Percentiles rank a stretch among this genome's conserved stretches.
Conservation (phyloP, 179 eudicot species). For the Spergularia azorica region DNA sequence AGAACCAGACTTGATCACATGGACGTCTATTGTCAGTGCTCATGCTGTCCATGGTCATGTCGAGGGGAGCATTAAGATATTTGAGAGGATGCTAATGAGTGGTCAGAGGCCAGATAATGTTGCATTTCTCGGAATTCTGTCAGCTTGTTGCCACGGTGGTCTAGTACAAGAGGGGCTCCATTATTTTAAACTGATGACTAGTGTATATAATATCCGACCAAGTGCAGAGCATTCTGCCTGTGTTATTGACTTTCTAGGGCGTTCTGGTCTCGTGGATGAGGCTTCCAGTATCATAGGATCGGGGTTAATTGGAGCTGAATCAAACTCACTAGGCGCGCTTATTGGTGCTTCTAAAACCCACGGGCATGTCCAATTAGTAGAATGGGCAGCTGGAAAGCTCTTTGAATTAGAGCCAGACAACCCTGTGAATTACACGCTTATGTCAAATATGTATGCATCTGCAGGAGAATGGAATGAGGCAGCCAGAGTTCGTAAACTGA, state of each 20-base stretch:
- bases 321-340: slow-evolving; percentile 49
- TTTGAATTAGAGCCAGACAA: slow-evolving; percentile 39
- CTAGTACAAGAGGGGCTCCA: slow-evolving; percentile 43
- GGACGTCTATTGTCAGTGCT: slow-evolving; percentile 55
- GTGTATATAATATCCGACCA: slow-evolving; percentile 39
- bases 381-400: slow-evolving; percentile 57
- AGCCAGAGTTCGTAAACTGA: slow-evolving; percentile 47
- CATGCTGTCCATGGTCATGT: slow-evolving; percentile 50
- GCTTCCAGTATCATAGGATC: slow-evolving; percentile 41
- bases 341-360: slow-evolving; percentile 49
- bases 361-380: slow-evolving; percentile 50
- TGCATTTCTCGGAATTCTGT: slow-evolving; percentile 52
- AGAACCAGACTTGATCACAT: slow-evolving; percentile 50
- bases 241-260: slow-evolving; percentile 54
- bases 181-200: slow-evolving; percentile 48
- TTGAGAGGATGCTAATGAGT: slow-evolving; percentile 42
- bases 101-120: slow-evolving; percentile 45
- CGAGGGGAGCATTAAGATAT: slow-evolving; percentile 39
- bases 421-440: slow-evolving; percentile 46
- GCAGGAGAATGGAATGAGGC: slow-evolving; percentile 51
- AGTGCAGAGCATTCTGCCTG: slow-evolving; percentile 54
- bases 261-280: slow-evolving; percentile 45
- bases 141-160: slow-evolving; percentile 65
- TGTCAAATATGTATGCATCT: slow-evolving; percentile 59
- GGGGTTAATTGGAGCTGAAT: slow-evolving; percentile 30